Conservation (phyloP, 2,329 filamentous ascomycete species). For the Pseudocercospora eumusae region DNA sequence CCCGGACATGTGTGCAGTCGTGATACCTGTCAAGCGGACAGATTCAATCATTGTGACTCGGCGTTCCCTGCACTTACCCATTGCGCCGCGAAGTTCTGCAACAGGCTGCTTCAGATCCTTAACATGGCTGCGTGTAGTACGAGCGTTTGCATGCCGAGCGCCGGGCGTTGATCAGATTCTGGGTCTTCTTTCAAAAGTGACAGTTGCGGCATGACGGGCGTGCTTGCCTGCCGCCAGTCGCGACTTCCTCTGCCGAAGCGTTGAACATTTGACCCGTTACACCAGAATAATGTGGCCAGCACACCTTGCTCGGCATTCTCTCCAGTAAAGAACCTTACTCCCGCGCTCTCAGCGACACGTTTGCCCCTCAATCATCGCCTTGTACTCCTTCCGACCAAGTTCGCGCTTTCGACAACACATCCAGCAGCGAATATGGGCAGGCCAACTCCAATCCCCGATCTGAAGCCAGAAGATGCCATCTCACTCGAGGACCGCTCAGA, state of each 20-base stretch:
- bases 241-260: constrained; percentile 2
- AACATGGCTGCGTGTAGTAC: constrained; percentile 9
- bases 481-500: constrained; percentile 32
- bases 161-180: constrained; percentile 15
- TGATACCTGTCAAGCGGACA: constrained; percentile 22
- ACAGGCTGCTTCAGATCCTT: constrained; percentile 7
- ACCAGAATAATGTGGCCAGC: constrained; percentile 18
- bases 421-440: constrained; percentile 19
- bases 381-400: constrained; percentile 13
- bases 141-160: constrained; percentile 14
- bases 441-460: constrained; percentile 22
- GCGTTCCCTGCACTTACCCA: not conserved
- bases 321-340: constrained; percentile 11
- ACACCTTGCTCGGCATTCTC: constrained; percentile 18
- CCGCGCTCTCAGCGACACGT: constrained; percentile 10
- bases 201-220: constrained; percentile 17
- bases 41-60: constrained; percentile 9
- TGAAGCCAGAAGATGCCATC: constrained; percentile 29
- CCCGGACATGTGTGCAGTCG: constrained; percentile 4
- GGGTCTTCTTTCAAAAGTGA: constrained; percentile 15
- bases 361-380: constrained; percentile 17
- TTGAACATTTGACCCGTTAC: constrained; percentile 3
- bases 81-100: constrained; percentile 11
- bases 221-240: too few relatives aligned
- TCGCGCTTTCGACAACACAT: constrained; percentile 10